Percentiles rank a stretch among this genome's conserved stretches.
Evolutionary conservation across 2,329 filamentous ascomycete species (phyloP).

Genomic region (Scopulariopsis brevicaulis): DNA sequence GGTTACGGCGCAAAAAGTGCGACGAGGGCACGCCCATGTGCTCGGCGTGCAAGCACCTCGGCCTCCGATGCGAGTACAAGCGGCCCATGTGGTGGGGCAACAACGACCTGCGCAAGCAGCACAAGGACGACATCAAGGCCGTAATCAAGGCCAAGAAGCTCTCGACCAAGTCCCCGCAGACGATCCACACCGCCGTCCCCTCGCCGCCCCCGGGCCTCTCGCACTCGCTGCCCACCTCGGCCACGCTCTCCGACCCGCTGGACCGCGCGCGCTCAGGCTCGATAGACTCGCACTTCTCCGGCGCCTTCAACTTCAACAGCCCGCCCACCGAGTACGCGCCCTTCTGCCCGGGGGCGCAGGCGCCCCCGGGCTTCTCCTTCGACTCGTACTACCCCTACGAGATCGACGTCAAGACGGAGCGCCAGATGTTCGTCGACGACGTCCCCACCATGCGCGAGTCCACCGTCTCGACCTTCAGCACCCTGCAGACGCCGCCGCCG

Average conservation of each 20-base stretch:
- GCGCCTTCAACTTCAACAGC: constrained; percentile 63
- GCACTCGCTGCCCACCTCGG: constrained; percentile 71
- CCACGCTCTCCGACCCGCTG: constrained; percentile 65
- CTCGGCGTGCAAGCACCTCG: constrained; percentile 61
- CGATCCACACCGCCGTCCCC: constrained; percentile 33
- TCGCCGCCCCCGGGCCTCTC: constrained; percentile 64
- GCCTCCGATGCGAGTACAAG: constrained; percentile 90
- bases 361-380: constrained; percentile 50
- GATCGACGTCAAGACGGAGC: constrained; percentile 90
- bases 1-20: constrained; percentile 57
- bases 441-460: constrained; percentile 77
- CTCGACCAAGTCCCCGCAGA: constrained; percentile 65
- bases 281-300: constrained; percentile 67
- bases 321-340: constrained; percentile 35
- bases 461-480: constrained; percentile 84
- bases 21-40: constrained; percentile 53
- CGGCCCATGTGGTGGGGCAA: constrained; percentile 96
- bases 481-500: constrained; percentile 70
- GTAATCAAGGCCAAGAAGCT: constrained; percentile 97
- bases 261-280: constrained; percentile 65
- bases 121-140: constrained; percentile 94
- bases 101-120: constrained; percentile 69
- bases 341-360: constrained; percentile 51
- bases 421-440: constrained; percentile 88
- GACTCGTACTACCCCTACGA: constrained; percentile 65